Evolutionary conservation across 768 basidiomycete genomes (phyloP).

Genomic region (Trametes punicea): DNA sequence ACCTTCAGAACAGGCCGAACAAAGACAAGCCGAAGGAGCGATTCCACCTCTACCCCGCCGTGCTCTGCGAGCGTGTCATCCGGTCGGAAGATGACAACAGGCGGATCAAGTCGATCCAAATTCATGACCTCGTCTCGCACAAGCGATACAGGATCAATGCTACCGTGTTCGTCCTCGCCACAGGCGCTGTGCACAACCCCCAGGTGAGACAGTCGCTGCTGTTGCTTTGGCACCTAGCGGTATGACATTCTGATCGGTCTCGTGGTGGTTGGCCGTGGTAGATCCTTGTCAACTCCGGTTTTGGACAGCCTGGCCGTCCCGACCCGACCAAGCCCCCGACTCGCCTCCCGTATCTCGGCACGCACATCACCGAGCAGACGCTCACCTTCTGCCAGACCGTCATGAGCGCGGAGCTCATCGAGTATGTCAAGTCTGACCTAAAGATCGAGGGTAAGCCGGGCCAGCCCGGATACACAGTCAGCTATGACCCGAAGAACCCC

Average conservation of each 20-base stretch:
- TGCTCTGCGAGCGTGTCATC: constrained; percentile 17
- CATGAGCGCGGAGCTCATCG: constrained; percentile 11
- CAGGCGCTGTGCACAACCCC: constrained; percentile 20
- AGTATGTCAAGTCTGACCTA: constrained; percentile 2
- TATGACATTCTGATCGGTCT: not conserved
- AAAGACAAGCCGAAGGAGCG: not conserved
- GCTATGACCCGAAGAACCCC: not conserved
- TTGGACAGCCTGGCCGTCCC: not conserved
- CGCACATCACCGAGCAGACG: constrained; percentile 25
- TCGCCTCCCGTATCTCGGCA: constrained; percentile 13
- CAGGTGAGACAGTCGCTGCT: constrained; percentile 10
- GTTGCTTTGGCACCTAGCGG: no score
- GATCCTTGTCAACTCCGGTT: constrained; percentile 21
- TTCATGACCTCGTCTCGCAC: not conserved
- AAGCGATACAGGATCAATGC: constrained; percentile 1
- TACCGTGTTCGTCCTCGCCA: constrained; percentile 20
- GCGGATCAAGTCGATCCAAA: not conserved
- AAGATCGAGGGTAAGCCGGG: not conserved
- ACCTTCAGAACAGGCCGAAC: constrained; percentile 1
- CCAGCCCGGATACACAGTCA: not conserved
- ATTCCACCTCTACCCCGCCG: constrained; percentile 22
- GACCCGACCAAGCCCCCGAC: not conserved
- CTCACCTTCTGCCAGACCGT: constrained; percentile 27
- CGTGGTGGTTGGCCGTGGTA: no score
- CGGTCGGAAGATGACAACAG: not conserved